A percentile compares a stretch with the other conserved stretches of the same genome.
phyloP scores from a whole-genome alignment of 192 early-diverging fungal genomes.

The Umbelopsis isabellina region DNA sequence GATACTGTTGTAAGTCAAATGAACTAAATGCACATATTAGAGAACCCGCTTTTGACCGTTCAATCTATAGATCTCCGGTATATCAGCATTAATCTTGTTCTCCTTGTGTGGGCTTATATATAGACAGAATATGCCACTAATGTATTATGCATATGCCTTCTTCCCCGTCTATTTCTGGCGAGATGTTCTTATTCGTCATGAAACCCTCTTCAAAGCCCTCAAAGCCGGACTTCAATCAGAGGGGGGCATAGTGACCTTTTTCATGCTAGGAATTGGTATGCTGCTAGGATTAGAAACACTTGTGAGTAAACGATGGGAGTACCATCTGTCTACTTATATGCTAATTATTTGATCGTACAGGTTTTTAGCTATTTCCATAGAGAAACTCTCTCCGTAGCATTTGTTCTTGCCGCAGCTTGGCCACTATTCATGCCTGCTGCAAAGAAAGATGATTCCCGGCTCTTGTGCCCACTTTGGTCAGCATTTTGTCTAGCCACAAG shows the following conservation, averaged over 20 bases:
- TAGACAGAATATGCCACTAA: constrained; percentile 73
- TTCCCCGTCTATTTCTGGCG: constrained; percentile 92
- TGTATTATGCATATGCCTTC: constrained; percentile 87
- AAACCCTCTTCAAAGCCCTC: constrained; percentile 33
- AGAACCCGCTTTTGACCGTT: background rate
- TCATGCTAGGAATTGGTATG: constrained; percentile 54
- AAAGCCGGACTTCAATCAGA: constrained; percentile 21
- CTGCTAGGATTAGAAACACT: constrained; percentile 75
- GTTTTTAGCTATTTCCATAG: constrained; percentile 90
- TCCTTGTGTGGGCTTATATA: constrained; percentile 62
- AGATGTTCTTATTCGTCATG: constrained; percentile 49
- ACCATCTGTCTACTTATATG: no score
- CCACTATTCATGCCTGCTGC: constrained; percentile 62
- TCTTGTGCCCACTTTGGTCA: constrained; percentile 63
- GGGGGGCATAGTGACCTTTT: constrained; percentile 31
- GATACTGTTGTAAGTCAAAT: background rate
- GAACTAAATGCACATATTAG: background rate
- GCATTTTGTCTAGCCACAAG: constrained; percentile 70
- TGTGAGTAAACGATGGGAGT: constrained; percentile 46
- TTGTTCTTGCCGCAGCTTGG: constrained; percentile 70
- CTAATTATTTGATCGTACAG: constrained; percentile 33
- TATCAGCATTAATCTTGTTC: background rate
- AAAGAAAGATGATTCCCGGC: constrained; percentile 44
- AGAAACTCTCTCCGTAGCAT: constrained; percentile 60
- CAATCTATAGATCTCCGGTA: constrained; percentile 19